Evolutionary conservation across 371 early-diverging fungal genomes (phyloP).

Genomic region (Neoconidiobolus thromboides): DNA sequence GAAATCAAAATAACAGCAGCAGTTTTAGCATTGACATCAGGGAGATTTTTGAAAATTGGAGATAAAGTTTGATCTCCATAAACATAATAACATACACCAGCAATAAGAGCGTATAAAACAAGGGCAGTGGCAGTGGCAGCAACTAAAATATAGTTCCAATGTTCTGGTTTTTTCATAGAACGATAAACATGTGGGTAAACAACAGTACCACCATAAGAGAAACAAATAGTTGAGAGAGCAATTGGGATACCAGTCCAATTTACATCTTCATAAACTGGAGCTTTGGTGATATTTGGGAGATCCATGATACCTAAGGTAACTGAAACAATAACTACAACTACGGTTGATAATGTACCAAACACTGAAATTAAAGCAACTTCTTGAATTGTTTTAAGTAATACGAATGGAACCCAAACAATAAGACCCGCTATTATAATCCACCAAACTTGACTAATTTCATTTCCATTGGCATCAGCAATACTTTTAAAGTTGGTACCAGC

Average conservation of each 20-base stretch:
- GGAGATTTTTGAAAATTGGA: constrained; percentile 56
- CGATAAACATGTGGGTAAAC: constrained; percentile 71
- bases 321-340: constrained; percentile 23
- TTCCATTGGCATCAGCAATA: constrained; percentile 8
- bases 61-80: constrained; percentile 47
- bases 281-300: constrained; percentile 14
- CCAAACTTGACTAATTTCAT: too few relatives aligned
- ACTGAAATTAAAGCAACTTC: constrained; percentile 44
- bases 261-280: constrained; percentile 10
- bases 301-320: constrained; percentile 2
- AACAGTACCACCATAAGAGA: constrained; percentile 63
- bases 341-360: constrained; percentile 30
- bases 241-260: constrained; percentile 20
- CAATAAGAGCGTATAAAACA: constrained; percentile 51
- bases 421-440: constrained; percentile 36
- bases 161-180: constrained; percentile 54
- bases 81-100: constrained; percentile 56
- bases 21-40: constrained; percentile 32
- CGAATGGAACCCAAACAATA: constrained; percentile 48
- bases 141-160: constrained; percentile 48
- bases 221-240: constrained; percentile 38
- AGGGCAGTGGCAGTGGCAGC: constrained; percentile 49
- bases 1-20: constrained; percentile 57
- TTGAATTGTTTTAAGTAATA: constrained; percentile 41
- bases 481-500: constrained; percentile 28